Evolutionary conservation across 1,139 yeast genomes (phyloP), one percentile per base, ranked within the genome.

Genomic region (Yamadazyma diddensiae): DNA sequence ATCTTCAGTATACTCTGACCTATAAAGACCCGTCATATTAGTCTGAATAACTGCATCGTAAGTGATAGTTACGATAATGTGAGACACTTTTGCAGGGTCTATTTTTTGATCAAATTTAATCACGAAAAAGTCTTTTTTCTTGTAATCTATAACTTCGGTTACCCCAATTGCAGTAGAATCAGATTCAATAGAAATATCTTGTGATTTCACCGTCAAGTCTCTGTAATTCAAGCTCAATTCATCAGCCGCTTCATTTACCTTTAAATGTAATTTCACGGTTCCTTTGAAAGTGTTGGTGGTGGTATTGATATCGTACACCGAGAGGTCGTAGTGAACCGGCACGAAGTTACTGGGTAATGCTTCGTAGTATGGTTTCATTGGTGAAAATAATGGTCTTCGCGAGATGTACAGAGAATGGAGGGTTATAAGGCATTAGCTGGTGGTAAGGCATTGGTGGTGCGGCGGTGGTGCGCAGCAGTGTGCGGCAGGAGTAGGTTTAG

Each of bases 11-110:
- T 86, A 86, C 24, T 78, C 74, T 5, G 94, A 84, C 52, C 92
- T 77, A 64, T 84, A 84, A 60, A 83, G 82, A 12, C 94, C 92
- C 21, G 84, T 81, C 85, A 84, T 79, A 49, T 61, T 65, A 32
- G 69, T 69, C 53, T 78, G 78, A 42, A 79, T 65, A 14, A 55
- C 52, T 25, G 79, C 85, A 22, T 43, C 45, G 42, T 69, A 78
- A 11, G 55, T 49, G 23, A 76, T 48, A n/a, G 58, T 51, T 21
- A 71, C 58, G 4, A 46, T 35, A 13, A 65, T 15, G 12, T 21
- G 17, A 11, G 35, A 30, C 14, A 29, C 36, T 27, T 39, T 44
- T 9, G 34, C 39, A 4, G 45, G 34, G 17, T 28, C 27, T 11
- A 47, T 30, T 1, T 25, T 13, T 14, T 39, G 28, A 26, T 39